A percentile compares a stretch with the other conserved stretches of the same genome.
Evolutionary conservation across 306 rosid genomes (phyloP).

Genomic region (Mimosa pudica): DNA sequence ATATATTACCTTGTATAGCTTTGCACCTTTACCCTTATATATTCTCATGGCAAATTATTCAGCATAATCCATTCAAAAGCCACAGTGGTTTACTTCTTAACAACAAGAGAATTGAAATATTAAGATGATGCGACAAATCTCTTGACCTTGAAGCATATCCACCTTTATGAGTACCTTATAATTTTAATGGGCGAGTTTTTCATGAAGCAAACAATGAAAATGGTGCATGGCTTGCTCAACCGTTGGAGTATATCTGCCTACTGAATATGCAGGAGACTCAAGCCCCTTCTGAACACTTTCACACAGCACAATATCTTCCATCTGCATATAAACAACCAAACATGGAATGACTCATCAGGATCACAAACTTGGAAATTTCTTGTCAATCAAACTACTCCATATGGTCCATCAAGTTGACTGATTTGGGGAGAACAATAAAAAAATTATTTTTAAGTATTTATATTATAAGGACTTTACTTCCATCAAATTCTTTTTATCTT

Average conservation of each 20-base stretch:
- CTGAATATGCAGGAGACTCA: conserved; percentile 68
- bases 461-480: no score
- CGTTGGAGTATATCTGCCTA: conserved; percentile 79
- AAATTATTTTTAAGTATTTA: no score
- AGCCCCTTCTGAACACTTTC: conserved; percentile 91
- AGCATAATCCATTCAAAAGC: conserved; percentile 1
- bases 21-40: background rate
- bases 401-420: no score
- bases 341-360: background rate
- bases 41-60: background rate
- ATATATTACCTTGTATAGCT: no score
- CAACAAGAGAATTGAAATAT: background rate
- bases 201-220: conserved; percentile 71
- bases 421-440: no score
- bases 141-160: background rate
- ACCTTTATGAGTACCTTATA: background rate
- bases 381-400: background rate
- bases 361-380: background rate
- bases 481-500: no score
- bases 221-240: conserved; percentile 95
- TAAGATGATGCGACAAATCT: background rate
- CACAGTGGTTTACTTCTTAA: conserved; percentile 5
- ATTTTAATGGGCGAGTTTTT: conserved; percentile 40
- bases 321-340: conserved; percentile 48
- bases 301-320: conserved; percentile 73